Percentiles rank a stretch among this genome's conserved stretches.
phyloP scores from a whole-genome alignment of 2,329 filamentous ascomycete genomes.

The Fusarium redolens region DNA sequence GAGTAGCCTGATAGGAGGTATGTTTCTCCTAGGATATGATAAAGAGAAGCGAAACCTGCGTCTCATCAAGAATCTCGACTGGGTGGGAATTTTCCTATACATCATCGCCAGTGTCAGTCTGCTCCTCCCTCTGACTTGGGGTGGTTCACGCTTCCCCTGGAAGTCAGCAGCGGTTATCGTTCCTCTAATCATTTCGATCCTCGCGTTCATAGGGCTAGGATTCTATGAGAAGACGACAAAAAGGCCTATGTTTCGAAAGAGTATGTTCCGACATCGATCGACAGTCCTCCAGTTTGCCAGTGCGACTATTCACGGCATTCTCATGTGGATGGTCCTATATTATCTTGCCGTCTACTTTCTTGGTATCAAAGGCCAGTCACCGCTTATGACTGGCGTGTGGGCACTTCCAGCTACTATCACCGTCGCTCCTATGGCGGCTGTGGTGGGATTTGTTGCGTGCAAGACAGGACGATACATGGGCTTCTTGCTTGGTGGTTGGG shows the following conservation, averaged over 20 bases:
- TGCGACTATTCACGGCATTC: conserved; percentile 39
- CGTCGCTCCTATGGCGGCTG: conserved; percentile 69
- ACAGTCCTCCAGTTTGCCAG: conserved; percentile 37
- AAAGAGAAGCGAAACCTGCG: background rate
- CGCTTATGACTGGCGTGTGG: conserved; percentile 55
- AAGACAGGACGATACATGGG: conserved; percentile 69
- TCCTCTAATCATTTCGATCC: conserved; percentile 66
- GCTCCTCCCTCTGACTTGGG: conserved; percentile 32
- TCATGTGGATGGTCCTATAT: conserved; percentile 47
- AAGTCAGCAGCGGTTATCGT: conserved; percentile 58
- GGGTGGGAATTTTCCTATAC: conserved; percentile 71
- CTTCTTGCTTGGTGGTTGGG: conserved; percentile 72
- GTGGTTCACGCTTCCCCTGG: conserved; percentile 38
- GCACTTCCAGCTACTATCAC: conserved; percentile 71
- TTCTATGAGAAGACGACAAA: conserved; percentile 30
- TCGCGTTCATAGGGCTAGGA: conserved; percentile 54
- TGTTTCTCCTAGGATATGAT: conserved; percentile 46
- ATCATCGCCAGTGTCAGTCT: conserved; percentile 33
- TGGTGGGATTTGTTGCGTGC: conserved; percentile 65
- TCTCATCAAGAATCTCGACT: conserved; percentile 62
- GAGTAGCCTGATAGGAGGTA: conserved; percentile 36
- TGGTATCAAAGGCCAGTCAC: conserved; percentile 35
- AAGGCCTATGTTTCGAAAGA: conserved; percentile 41
- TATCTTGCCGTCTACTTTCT: conserved; percentile 46
- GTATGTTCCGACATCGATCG: conserved; percentile 36